Evolutionary conservation across 441 rosid genomes (phyloP), one percentile per base, ranked within the genome.

Genomic region (Sinapis alba): DNA sequence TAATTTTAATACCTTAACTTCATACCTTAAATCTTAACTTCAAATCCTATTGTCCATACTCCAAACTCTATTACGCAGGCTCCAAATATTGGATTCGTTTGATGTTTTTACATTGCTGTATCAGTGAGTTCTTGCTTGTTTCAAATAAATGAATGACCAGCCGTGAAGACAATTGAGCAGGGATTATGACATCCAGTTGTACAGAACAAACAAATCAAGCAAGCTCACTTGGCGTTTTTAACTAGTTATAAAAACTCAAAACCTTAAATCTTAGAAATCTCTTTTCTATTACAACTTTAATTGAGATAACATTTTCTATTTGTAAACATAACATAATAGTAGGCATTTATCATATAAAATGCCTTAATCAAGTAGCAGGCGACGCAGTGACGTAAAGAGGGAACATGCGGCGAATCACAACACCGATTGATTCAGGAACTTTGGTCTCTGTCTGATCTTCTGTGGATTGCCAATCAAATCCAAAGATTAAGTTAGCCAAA

Each of bases 401-500:
- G 53, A 13, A 38, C 68, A 13, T 36, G 68, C 68, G 68, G 30
- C 27, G 68, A 36, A 63, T 21, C 32, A n/a, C 51, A 63, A n/a
- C 5, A 63, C 68, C 32, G 3, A 45, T 38, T 21, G 68, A 38
- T 63, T 63, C 68, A 13, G 53, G 30, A 8, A 21, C 68, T 21
- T 7, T 7, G 18, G 19, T 63, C 11, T 38, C 58, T 18, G 57
- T 30, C 38, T 61, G 27, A 23, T 73, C 70, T 28, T 60, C 47
- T n/a, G 18, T 19, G 41, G 47, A 36, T 26, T 21, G 16, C 82
- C 82, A 79, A 30, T 79, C 38, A 58, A 79, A 79, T 12, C 20
- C 13, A 34, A 69, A 26, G 27, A 74, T 30, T 6, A 73, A 53
- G 41, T 63, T 73, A 47, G 79, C 82, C 54, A 74, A 63, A 30